phyloP scores from a whole-genome alignment of 371 early-diverging fungal genomes.

The Apophysomyces sp. region DNA sequence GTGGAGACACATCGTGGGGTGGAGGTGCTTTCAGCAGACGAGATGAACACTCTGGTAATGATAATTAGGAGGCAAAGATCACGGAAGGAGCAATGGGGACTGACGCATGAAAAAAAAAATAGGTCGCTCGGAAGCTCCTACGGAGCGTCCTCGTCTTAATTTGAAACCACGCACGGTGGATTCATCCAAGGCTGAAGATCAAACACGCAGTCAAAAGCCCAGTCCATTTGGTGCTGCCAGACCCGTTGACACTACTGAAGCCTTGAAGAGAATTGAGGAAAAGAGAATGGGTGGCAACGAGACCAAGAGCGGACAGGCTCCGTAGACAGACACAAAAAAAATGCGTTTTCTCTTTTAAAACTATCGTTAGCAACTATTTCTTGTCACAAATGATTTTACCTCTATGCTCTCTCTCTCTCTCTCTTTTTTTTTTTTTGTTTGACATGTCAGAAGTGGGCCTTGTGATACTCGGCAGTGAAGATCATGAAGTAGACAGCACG shows the following conservation, averaged over 20 bases:
- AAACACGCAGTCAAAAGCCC: conserved; percentile 39
- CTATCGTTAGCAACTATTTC: too few relatives aligned
- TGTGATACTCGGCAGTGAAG: too few relatives aligned
- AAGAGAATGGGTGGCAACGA: conserved; percentile 38
- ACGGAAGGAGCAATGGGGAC: too few relatives aligned
- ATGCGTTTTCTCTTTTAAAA: background rate
- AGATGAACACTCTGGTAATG: background rate
- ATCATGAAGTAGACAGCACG: too few relatives aligned
- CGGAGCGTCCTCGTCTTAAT: conserved; percentile 59
- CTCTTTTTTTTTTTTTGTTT: too few relatives aligned
- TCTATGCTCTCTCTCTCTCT: too few relatives aligned
- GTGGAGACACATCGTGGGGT: conserved; percentile 54
- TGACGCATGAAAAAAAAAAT: too few relatives aligned
- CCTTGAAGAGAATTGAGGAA: conserved; percentile 72
- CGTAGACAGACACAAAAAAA: conserved; percentile 1
- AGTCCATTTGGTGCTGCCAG: conserved; percentile 86
- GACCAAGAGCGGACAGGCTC: conserved; percentile 15
- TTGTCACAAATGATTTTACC: too few relatives aligned
- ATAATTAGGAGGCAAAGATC: background rate
- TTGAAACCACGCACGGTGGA: conserved; percentile 69
- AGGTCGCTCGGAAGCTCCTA: conserved; percentile 21
- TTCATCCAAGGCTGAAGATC: conserved; percentile 9
- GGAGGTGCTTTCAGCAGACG: conserved; percentile 38
- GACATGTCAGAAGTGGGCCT: too few relatives aligned
- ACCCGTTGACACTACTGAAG: conserved; percentile 75